Base-by-base conservation (phyloP, 495 filamentous ascomycete genomes). In the Lindgomyces ingoldianus region DNA sequence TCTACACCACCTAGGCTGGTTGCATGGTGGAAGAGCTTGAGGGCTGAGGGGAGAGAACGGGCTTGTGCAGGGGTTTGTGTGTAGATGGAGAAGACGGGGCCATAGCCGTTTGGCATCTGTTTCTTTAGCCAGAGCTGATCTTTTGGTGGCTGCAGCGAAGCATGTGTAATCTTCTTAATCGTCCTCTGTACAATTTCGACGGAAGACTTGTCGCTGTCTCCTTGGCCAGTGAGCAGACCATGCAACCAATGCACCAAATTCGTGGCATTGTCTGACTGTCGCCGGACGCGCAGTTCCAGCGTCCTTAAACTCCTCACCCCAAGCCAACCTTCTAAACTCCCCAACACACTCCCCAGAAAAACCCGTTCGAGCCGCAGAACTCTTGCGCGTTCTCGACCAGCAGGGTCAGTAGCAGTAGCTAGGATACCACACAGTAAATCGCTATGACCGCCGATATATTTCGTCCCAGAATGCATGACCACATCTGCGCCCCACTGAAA, bases 1-100 rank as follows among this genome's bases (percentile, higher is more conserved):
- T 98, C 94, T 10, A 98, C 91, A 1, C 93, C 91, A 3, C 94
- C 94, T 4, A 98, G 76, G 74, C 89, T 93, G 16, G 94, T 98
- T 6, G 94, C 93, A 81, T 98, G 94, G 66, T 96, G 90, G 79
- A 97, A 98, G 53, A 92, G 82, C 25, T 81, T 62, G 71, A 97
- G 73, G 77, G 89, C 86, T 69, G 87, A 88, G 24, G 94, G 94
- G 56, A 98, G 73, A 41, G 77, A 74, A 36, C 81, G 80, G 1
- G 94, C 93, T 46, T 83, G 72, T 4, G 76, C 74, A 67, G 83
- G 80, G 3, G 78, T 77, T 61, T 83, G 81, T 81, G 90, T 83
- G 14, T 74, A 78, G 41, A 96, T 81, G 0, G 88, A 79, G 70
- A 98, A 98, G 9, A 98, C 94, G 3, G 94, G 89, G 0, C 92